Conservation (phyloP, 2,329 filamentous ascomycete species). For the Aspergillus hortae region DNA sequence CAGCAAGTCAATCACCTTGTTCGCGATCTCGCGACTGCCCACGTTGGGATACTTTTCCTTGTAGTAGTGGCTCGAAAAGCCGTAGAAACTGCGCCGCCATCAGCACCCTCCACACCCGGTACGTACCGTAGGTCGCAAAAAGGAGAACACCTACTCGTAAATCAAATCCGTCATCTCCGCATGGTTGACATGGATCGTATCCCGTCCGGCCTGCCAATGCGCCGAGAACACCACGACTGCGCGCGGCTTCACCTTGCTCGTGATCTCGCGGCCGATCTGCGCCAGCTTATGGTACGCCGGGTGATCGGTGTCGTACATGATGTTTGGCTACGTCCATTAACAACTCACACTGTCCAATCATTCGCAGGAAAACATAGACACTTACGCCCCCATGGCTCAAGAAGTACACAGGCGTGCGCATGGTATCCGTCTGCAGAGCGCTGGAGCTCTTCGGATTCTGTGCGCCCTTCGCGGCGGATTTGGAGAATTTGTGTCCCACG, state of each 20-base stretch:
- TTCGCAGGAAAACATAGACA: slow-evolving; percentile 7
- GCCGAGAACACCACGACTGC: slow-evolving; percentile 74
- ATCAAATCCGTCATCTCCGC: slow-evolving; percentile 63
- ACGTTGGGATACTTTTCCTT: slow-evolving; percentile 62
- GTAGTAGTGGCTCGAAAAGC: slow-evolving; percentile 68
- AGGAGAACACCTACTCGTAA: slow-evolving; percentile 54
- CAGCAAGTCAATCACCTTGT: slow-evolving; percentile 55
- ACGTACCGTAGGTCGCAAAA: background rate
- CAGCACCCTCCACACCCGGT: background rate
- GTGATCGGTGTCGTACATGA: slow-evolving; percentile 67
- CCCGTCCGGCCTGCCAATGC: slow-evolving; percentile 64
- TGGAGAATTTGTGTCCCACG: background rate
- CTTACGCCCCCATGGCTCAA: slow-evolving; percentile 48
- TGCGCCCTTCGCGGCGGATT: background rate
- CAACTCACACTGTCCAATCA: too few species aligned
- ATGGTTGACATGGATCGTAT: slow-evolving; percentile 62
- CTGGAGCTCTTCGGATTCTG: background rate
- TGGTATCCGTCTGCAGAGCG: slow-evolving; percentile 11
- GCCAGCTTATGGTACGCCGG: slow-evolving; percentile 64
- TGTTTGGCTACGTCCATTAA: slow-evolving; percentile 46
- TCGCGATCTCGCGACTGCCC: slow-evolving; percentile 59
- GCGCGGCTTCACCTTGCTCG: slow-evolving; percentile 64
- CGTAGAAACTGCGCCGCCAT: slow-evolving; percentile 55
- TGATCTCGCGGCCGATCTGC: slow-evolving; percentile 66
- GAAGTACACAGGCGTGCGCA: slow-evolving; percentile 51